A percentile compares a stretch with the other conserved stretches of the same genome.
These are phyloP conservation scores for Fusarium torreyae DNA, from an alignment of 2,329 filamentous ascomycete species.

Conservation along the genomic window DNA sequence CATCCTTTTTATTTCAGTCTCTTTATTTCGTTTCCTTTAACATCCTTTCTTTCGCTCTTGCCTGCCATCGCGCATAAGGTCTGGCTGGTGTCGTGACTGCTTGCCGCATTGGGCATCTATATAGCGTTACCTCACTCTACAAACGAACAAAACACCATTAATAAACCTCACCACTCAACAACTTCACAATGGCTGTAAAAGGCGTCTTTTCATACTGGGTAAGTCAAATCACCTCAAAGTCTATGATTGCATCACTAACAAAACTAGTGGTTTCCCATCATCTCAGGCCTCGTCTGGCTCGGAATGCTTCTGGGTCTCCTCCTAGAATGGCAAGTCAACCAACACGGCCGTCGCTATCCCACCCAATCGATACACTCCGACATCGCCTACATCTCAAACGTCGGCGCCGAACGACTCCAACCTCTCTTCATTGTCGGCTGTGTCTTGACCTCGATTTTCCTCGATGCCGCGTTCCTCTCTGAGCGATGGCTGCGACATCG, in stretches of 20 bases:
- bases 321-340: slow-evolving; percentile 75
- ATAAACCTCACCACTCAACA: background rate
- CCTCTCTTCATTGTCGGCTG: slow-evolving; percentile 84
- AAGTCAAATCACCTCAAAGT: slow-evolving; percentile 18
- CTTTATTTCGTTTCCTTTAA: background rate
- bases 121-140: background rate
- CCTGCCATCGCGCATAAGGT: slow-evolving; percentile 11
- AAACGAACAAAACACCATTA: background rate
- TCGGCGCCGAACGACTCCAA: slow-evolving; percentile 74
- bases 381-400: slow-evolving; percentile 82
- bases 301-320: slow-evolving; percentile 79
- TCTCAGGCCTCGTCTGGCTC: slow-evolving; percentile 76
- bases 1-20: background rate
- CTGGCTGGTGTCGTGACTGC: slow-evolving; percentile 5
- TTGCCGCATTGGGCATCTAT: slow-evolving; percentile 8
- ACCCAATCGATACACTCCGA: slow-evolving; percentile 72
- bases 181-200: slow-evolving; percentile 51
- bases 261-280: slow-evolving; percentile 72
- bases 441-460: slow-evolving; percentile 79
- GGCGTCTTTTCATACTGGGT: slow-evolving; percentile 60
- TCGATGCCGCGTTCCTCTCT: slow-evolving; percentile 84
- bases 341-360: slow-evolving; percentile 68
- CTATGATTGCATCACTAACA: slow-evolving; percentile 38
- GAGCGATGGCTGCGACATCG: slow-evolving; percentile 90
- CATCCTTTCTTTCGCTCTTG: slow-evolving; percentile 3